A percentile compares a stretch with the other conserved stretches of the same genome.
phyloP scores from a whole-genome alignment of 371 early-diverging fungal species.

The Quaeritorhiza haematococci region DNA sequence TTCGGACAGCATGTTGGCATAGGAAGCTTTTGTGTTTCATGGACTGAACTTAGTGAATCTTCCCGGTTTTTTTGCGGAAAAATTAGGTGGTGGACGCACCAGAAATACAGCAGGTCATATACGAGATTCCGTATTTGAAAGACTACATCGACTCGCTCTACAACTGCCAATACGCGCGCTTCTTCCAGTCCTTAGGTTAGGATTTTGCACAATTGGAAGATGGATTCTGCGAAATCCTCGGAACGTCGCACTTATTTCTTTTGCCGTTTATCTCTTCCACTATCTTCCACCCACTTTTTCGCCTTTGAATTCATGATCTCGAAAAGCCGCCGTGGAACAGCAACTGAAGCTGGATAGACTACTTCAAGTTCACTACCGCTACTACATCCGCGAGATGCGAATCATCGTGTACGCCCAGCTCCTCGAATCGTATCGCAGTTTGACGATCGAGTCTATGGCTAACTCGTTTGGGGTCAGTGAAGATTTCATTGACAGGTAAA shows the following conservation, averaged over 20 bases:
- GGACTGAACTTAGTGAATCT: not conserved
- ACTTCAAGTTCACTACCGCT: constrained; percentile 78
- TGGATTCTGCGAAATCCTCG: not conserved
- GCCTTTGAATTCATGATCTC: constrained; percentile 31
- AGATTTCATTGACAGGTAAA: constrained; percentile 89
- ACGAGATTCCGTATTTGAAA: constrained; percentile 80
- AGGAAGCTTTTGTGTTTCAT: not conserved
- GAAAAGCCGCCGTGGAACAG: constrained; percentile 69
- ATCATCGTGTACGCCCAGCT: constrained; percentile 96
- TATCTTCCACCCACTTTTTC: constrained; percentile 46
- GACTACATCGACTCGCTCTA: constrained; percentile 85
- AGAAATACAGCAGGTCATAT: constrained; percentile 93
- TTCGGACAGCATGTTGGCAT: not conserved
- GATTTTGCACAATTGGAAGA: not conserved
- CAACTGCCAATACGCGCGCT: constrained; percentile 88
- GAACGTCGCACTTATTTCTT: not conserved
- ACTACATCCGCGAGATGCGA: constrained; percentile 96
- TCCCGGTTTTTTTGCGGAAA: not conserved
- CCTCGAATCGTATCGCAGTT: constrained; percentile 92
- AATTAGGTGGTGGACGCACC: constrained; percentile 86
- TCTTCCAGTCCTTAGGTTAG: constrained; percentile 75
- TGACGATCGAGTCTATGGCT: constrained; percentile 96
- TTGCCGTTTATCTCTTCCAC: constrained; percentile 32
- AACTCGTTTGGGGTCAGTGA: constrained; percentile 93
- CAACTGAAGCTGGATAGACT: constrained; percentile 62